Base-by-base conservation (phyloP, 2,329 filamentous ascomycete genomes). In the Pestalotiopsis sp. region DNA sequence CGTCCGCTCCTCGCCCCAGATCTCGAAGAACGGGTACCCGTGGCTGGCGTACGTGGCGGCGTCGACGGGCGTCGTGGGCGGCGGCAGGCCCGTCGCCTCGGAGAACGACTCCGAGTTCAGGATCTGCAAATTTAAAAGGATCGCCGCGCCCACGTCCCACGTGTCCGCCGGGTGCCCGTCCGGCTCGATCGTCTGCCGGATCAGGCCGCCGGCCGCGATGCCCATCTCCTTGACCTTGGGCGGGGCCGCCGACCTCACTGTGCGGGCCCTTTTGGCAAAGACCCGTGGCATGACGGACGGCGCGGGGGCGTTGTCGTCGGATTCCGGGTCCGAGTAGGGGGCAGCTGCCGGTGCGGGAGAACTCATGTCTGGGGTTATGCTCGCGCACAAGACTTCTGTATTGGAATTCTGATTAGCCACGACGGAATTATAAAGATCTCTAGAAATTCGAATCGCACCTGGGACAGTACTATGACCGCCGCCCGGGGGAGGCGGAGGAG, bases 1-100 rank as follows among this genome's bases (percentile, higher is more conserved):
- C 25, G 67, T 73, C 2, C 72, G 66, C 45, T 73, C 65, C 61
- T 78, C 76, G n/a, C 65, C 65, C 65, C 66, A 70, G 31, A 79
- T 62, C 7, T 75, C 66, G 72, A 78, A 84, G 75, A 83, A 84
- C 1, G 82, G 80, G 1, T 79, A 68, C 1, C 78, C 78, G 7
- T 73, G 38, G 0, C 68, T 14, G 17, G 75, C 74, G 68, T 85
- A 85, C 0, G 72, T 75, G 3, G 59, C 41, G 2, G 77, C 77
- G 4, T 74, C 72, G 63, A 85, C 73, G 0, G 82, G 82, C 4
- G 75, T 76, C 0, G 69, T 58, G 5, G 80, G 82, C 4, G 80
- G 76, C 0, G 69, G n/a, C 1, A 69, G 59, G 3, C 82, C 81
- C 4, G 81, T 84, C 52, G 83, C 73, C 2, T 70, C 36, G 4